These are phyloP conservation scores for Penicillium malachiteum DNA, from an alignment of 495 filamentous ascomycete species.

Conservation along the genomic window DNA sequence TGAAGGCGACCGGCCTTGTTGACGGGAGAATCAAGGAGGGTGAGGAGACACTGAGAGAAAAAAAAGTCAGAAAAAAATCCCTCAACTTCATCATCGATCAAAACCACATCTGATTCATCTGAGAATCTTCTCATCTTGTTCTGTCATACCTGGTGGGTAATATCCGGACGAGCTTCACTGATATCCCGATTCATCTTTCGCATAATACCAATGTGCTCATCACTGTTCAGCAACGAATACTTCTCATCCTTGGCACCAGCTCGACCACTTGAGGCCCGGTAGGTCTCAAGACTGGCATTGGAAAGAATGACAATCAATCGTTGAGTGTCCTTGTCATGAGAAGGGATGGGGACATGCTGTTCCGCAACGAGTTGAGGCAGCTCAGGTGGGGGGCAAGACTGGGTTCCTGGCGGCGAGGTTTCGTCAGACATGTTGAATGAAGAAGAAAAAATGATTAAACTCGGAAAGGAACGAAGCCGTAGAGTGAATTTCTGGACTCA, in stretches of 20 bases:
- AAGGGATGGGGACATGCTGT: conserved; percentile 80
- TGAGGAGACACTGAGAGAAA: conserved; percentile 78
- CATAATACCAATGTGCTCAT: conserved; percentile 98
- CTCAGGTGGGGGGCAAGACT: conserved; percentile 88
- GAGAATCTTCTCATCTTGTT: not conserved
- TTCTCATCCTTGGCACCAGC: conserved; percentile 79
- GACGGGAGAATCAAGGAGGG: conserved; percentile 93
- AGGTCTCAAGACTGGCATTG: conserved; percentile 96
- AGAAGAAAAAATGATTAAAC: not conserved
- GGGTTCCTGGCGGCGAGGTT: conserved; percentile 60
- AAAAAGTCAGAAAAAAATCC: conserved; percentile 3
- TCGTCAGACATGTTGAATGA: conserved; percentile 23
- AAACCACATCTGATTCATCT: not conserved
- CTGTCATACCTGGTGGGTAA: conserved; percentile 84
- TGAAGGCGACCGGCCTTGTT: conserved; percentile 97
- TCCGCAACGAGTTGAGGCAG: conserved; percentile 90
- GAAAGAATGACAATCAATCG: conserved; percentile 93
- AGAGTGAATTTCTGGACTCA: not conserved
- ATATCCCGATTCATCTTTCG: conserved; percentile 99
- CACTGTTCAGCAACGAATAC: conserved; percentile 93
- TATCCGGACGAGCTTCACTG: conserved; percentile 94
- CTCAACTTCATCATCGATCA: not conserved
- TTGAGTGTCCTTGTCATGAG: conserved; percentile 83
- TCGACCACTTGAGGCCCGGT: conserved; percentile 76
- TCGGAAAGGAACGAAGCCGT: not conserved